Evolutionary conservation across 2,329 filamentous ascomycete species (phyloP), one percentile per base, ranked within the genome.

Genomic region (Waltergamsia citrina): DNA sequence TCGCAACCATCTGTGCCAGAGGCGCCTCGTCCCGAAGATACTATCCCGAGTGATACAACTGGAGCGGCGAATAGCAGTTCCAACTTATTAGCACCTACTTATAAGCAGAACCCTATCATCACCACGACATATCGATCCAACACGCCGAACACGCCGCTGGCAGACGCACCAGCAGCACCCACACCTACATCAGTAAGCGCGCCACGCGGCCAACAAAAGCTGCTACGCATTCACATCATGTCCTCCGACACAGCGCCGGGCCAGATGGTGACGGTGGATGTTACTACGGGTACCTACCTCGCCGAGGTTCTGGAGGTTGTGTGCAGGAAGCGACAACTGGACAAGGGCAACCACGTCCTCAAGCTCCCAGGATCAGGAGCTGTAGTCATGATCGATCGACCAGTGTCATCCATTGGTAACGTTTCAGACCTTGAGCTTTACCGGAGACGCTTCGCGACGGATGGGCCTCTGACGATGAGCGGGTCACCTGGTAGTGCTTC

Each of bases 221-320:
- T 83, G 4, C 56, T 90, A 29, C 74, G 74, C 11, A 73, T 90
- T 32, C 79, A 85, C 51, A 83, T 85, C 43, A 65, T 76, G 55
- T 77, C 74, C 5, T 71, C 77, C 0, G 81, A 87, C 49, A 66
- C 76, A 6, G 70, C 81, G 7, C 75, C 83, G 30, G 80, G 81
- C n/a, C 80, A 81, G 48, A 76, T 78, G 61, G 71, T 85, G 17
- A 80, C 78, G 2, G 62, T 88, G 14, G 77, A 84, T 41, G 83
- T 85, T 29, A 88, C 81, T 1, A 86, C 82, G 0, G 83, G 90
- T 44, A 90, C 80, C 20, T 92, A 88, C 52, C 74, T 92, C 29
- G 83, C 81, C 28, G 84, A 92, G 53, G 76, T 92, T 19, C 75
- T 90, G 33, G 84, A 90, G 49, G 68, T 78, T 43, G 79, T 85